Evolutionary conservation across 2,329 filamentous ascomycete genomes (phyloP).

Genomic region (Beauveria brongniartii): DNA sequence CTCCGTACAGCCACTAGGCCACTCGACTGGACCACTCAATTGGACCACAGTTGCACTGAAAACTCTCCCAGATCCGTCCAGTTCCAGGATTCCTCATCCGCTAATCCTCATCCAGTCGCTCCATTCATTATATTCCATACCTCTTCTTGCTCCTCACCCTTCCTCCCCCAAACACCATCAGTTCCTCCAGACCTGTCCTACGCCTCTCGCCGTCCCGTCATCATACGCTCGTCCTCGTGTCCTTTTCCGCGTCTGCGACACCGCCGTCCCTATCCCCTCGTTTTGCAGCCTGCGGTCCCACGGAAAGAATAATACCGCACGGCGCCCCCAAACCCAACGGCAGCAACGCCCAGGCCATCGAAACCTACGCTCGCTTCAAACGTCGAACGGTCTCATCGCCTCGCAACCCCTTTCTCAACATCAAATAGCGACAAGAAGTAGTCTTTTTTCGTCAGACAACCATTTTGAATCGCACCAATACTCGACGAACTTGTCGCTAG

Average conservation of each 20-base stretch:
- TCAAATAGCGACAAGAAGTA: not conserved
- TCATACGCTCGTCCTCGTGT: not conserved
- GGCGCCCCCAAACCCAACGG: not conserved
- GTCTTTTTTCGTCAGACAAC: not conserved
- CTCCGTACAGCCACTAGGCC: not conserved
- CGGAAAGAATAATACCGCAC: conserved; percentile 2
- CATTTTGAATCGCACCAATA: not conserved
- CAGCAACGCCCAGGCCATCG: not conserved
- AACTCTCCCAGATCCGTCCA: not conserved
- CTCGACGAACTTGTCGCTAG: not conserved
- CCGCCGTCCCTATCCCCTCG: not conserved
- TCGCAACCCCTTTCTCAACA: not conserved
- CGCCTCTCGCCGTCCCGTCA: not conserved
- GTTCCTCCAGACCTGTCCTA: not conserved
- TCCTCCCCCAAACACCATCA: not conserved
- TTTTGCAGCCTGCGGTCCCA: not conserved
- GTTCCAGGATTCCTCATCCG: conserved; percentile 7
- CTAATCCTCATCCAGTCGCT: not conserved
- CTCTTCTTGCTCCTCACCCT: not conserved
- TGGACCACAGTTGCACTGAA: not conserved
- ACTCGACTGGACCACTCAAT: too few species aligned
- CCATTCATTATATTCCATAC: not conserved
- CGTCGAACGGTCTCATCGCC: not conserved
- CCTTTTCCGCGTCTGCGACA: not conserved
- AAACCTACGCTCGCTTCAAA: not conserved